These are phyloP conservation scores for Aspergillus sp. DNA, from an alignment of 2,329 filamentous ascomycete species.

Conservation along the genomic window DNA sequence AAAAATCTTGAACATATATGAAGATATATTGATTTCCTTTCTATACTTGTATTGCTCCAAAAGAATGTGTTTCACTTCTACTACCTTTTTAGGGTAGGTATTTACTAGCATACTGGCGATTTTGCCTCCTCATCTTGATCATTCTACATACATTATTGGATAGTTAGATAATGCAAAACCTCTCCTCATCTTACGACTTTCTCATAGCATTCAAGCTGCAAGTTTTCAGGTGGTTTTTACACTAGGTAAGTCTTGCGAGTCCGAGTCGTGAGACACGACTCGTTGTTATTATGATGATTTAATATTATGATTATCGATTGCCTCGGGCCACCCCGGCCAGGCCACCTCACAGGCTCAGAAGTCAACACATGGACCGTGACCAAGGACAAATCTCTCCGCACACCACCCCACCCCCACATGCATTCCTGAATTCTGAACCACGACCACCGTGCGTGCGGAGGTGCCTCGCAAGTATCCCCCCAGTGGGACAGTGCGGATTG, in stretches of 20 bases:
- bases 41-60: constrained; percentile 10
- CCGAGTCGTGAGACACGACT: no score
- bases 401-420: background rate
- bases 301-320: background rate
- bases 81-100: background rate
- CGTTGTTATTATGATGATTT: no score
- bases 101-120: constrained; percentile 2
- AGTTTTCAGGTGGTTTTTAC: background rate
- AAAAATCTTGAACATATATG: constrained; percentile 5
- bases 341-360: background rate
- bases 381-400: background rate
- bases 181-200: background rate
- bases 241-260: no score
- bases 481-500: background rate
- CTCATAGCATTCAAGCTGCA: background rate
- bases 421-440: background rate
- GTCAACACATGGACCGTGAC: background rate
- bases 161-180: constrained; percentile 5
- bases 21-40: constrained; percentile 8
- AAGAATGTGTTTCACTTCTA: constrained; percentile 11
- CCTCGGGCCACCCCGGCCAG: background rate
- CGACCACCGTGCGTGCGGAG: background rate
- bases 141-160: constrained; percentile 7
- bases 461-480: no score
- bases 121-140: constrained; percentile 7